These are phyloP conservation scores for Chenopodium album DNA, from an alignment of 148 eudicot genomes.

Conservation along the genomic window DNA sequence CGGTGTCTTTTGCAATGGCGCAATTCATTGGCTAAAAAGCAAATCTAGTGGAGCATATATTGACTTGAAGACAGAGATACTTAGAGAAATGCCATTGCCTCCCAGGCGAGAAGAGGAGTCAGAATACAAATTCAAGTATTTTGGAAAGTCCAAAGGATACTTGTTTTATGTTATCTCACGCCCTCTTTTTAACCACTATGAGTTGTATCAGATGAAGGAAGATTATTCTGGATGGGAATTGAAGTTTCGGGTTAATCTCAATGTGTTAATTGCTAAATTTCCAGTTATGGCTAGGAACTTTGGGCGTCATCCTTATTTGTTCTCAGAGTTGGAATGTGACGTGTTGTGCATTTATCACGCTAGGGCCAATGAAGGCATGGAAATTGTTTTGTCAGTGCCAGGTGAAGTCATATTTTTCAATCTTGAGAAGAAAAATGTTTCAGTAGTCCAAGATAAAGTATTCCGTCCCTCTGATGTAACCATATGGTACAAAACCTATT, in stretches of 20 bases:
- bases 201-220: conserved; percentile 22
- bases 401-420: conserved; percentile 20
- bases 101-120: conserved; percentile 19
- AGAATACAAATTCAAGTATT: conserved; percentile 21
- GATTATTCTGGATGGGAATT: conserved; percentile 27
- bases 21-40: conserved; percentile 28
- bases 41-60: conserved; percentile 19
- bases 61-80: background rate
- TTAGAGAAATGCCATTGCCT: conserved; percentile 27
- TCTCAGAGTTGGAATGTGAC: conserved; percentile 20
- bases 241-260: conserved; percentile 18
- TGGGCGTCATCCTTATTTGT: conserved; percentile 14
- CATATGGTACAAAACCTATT: conserved; percentile 17
- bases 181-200: conserved; percentile 6
- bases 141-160: conserved; percentile 21
- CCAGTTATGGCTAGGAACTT: conserved; percentile 15
- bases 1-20: conserved; percentile 20
- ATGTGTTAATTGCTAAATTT: background rate
- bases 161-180: conserved; percentile 16
- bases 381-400: conserved; percentile 22
- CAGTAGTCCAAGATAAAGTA: background rate
- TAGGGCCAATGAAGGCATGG: conserved; percentile 1
- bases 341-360: conserved; percentile 13
- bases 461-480: conserved; percentile 17
- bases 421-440: conserved; percentile 14